These are phyloP conservation scores for Golovinomyces cichoracearum DNA, from an alignment of 2,329 filamentous ascomycete genomes.

Conservation along the genomic window DNA sequence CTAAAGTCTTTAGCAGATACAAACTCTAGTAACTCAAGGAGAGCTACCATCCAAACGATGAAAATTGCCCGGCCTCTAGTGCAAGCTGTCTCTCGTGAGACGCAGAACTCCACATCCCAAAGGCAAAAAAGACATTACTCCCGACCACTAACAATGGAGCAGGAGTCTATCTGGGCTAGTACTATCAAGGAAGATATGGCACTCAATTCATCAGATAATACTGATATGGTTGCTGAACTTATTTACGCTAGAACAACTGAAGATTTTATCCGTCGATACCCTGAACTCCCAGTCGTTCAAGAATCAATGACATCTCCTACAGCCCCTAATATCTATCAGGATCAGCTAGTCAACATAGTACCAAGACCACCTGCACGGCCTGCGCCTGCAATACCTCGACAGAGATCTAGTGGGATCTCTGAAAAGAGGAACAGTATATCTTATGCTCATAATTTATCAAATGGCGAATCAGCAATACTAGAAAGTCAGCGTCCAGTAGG, in stretches of 20 bases:
- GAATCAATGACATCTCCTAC: conserved; percentile 29
- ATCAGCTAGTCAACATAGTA: conserved; percentile 11
- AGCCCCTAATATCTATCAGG: conserved; percentile 4
- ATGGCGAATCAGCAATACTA: conserved; percentile 18
- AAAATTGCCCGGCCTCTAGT: conserved; percentile 23
- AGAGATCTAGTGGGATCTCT: conserved; percentile 59
- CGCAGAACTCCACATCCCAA: conserved; percentile 7
- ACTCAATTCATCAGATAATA: conserved; percentile 27
- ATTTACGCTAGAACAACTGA: conserved; percentile 45
- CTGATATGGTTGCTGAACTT: conserved; percentile 19
- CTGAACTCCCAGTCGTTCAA: conserved; percentile 36
- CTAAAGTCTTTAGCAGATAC: conserved; percentile 23
- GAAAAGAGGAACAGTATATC: conserved; percentile 21
- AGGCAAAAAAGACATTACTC: conserved; percentile 22
- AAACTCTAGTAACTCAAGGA: conserved; percentile 20
- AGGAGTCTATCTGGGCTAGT: conserved; percentile 58
- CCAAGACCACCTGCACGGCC: conserved; percentile 19
- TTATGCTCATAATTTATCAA: conserved; percentile 17
- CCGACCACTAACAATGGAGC: conserved; percentile 52
- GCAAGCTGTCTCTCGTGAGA: conserved; percentile 21
- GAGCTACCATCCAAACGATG: neutral
- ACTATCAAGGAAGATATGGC: conserved; percentile 22
- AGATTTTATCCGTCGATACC: conserved; percentile 63
- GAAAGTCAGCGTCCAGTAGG: conserved; percentile 24
- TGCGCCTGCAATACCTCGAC: conserved; percentile 26